These are phyloP conservation scores for Chlorella sp. DNA, from an alignment of 139 green algal species.

Conservation along the genomic window DNA sequence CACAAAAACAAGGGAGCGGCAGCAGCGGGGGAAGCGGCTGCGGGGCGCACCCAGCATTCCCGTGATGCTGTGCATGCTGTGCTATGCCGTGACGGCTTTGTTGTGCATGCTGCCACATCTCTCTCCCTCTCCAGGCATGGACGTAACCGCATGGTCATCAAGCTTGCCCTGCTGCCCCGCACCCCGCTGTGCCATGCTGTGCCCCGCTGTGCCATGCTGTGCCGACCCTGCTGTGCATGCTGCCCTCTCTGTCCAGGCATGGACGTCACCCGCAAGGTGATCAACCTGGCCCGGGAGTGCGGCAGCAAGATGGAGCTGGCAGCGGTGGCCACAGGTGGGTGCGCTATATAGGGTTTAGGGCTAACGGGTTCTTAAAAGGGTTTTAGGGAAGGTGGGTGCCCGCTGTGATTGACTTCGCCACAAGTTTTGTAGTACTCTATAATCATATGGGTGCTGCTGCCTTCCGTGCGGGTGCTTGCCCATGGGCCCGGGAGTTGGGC, in stretches of 20 bases:
- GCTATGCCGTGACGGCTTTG: not conserved
- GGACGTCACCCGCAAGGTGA: constrained; percentile 85
- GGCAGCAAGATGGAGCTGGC: constrained; percentile 61
- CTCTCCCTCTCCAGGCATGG: not conserved
- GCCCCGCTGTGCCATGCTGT: not conserved
- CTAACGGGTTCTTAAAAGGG: no score
- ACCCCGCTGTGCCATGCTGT: not conserved
- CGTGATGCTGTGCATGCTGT: not conserved
- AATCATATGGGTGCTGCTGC: no score
- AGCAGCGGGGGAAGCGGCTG: no score
- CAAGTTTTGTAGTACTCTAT: no score
- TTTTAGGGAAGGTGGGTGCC: no score
- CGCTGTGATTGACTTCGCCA: no score
- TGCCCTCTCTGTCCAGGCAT: constrained; percentile 35
- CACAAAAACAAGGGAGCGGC: no score
- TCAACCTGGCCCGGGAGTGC: constrained; percentile 92
- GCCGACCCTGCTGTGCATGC: not conserved
- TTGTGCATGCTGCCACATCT: not conserved
- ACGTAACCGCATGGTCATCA: not conserved
- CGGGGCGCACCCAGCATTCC: no score
- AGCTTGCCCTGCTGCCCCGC: no score
- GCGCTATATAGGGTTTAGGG: not conserved
- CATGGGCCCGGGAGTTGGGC: not conserved
- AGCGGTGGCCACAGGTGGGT: constrained; percentile 13
- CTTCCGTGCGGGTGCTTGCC: not conserved